phyloP scores from a whole-genome alignment of 1,139 yeast species.

The Debaryomyces robertsiae region DNA sequence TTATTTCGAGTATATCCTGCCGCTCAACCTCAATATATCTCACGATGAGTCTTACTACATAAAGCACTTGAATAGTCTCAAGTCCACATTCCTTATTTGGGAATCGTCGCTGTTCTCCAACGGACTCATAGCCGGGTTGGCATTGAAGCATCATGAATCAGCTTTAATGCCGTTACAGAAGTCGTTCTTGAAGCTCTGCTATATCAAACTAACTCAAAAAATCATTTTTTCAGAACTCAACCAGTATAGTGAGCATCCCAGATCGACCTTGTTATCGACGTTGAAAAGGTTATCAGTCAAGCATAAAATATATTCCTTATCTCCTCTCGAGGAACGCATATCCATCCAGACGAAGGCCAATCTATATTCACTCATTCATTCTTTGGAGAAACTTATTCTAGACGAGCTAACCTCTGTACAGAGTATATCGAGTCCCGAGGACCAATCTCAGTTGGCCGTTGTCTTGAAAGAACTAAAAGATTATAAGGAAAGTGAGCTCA shows the following conservation, averaged over 20 bases:
- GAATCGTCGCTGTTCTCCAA: constrained; percentile 32
- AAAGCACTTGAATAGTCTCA: constrained; percentile 23
- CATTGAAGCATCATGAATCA: constrained; percentile 18
- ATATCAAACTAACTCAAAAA: constrained; percentile 19
- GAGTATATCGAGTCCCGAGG: constrained; percentile 4
- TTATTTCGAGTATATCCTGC: constrained; percentile 37
- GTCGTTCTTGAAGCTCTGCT: constrained; percentile 28
- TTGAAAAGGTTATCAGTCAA: constrained; percentile 36
- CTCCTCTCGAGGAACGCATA: constrained; percentile 15
- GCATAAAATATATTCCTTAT: constrained; percentile 27
- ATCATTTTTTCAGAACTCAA: constrained; percentile 16
- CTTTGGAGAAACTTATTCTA: constrained; percentile 21
- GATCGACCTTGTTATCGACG: constrained; percentile 24
- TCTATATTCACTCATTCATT: constrained; percentile 23
- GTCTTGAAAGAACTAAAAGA: constrained; percentile 18
- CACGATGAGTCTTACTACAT: constrained; percentile 30
- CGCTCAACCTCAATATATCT: constrained; percentile 14
- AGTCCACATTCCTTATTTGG: constrained; percentile 44
- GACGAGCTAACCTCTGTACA: constrained; percentile 12
- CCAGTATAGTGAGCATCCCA: constrained; percentile 6
- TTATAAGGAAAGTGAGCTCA: constrained; percentile 21
- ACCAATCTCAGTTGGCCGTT: constrained; percentile 11
- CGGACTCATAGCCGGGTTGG: constrained; percentile 19
- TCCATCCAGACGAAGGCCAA: constrained; percentile 11
- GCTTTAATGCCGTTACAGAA: constrained; percentile 27